Evolutionary conservation across 768 basidiomycete species (phyloP), one percentile per base, ranked within the genome.

Genomic region (Leucosporidium scottii): DNA sequence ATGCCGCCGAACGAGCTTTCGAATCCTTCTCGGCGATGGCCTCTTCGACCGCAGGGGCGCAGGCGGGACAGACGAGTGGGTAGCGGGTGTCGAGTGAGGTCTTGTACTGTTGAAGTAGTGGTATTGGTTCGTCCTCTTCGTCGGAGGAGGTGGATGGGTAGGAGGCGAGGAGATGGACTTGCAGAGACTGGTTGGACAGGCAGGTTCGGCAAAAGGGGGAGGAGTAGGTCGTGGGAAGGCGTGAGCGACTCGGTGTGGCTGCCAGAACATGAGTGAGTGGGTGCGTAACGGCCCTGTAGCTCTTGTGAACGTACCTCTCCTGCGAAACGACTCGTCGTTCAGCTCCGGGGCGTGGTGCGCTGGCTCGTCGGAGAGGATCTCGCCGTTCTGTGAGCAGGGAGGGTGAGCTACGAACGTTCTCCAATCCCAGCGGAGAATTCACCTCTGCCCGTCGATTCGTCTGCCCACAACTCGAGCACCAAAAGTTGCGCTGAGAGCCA

Each of bases 171-270:
- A 97, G 84, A 77, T 92, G 90, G 68, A 89, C 81, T 62, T 91
- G 81, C 49, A 97, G 83, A 81, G 86, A 87, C 75, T 96, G 93
- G 78, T 97, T 97, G n/a, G 90, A 89, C 73, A 88, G 86, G 77
- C 93, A 96, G 10, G 85, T 85, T 73, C 88, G 86, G 78, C 93
- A 97, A 80, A 94, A 93, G 39, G 72, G 68, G 18, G 64, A 20
- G 18, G 55, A 8, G 28, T 23, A 20, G 28, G 25, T 56, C 8
- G 55, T 10, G 27, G 55, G 55, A 56, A 30, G 28, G 55, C 23
- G 55, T 8, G 28, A 25, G 55, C 55, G 55, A 25, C 25, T 51
- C 23, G 50, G 10, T 23, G 50, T 23, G 23, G 50, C 50, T 51
- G 50, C 13, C 5, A 12, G 34, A 36, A 5, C 12, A 36, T 5